Conservation (phyloP, 2,329 filamentous ascomycete genomes). For the Cylindrodendrum hubeiense region DNA sequence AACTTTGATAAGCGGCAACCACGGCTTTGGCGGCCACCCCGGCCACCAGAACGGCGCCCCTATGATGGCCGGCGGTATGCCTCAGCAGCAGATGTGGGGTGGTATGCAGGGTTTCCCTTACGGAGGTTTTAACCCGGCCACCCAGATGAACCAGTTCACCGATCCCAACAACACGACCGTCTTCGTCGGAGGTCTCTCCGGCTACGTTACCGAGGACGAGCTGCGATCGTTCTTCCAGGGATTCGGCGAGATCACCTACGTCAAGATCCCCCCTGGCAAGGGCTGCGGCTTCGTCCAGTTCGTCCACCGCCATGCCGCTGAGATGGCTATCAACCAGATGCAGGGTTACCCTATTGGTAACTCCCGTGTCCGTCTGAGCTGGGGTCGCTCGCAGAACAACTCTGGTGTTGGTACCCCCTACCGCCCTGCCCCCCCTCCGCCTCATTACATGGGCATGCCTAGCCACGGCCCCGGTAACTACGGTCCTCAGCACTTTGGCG, state of each 20-base stretch:
- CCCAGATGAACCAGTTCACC: conserved; percentile 97
- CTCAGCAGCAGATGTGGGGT: conserved; percentile 59
- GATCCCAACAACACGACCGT: conserved; percentile 99
- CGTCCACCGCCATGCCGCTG: conserved; percentile 96
- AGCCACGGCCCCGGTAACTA: conserved; percentile 58
- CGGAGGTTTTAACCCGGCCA: conserved; percentile 62
- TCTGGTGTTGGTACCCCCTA: conserved; percentile 98
- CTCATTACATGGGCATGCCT: conserved; percentile 66
- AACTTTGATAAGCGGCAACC: conserved; percentile 48
- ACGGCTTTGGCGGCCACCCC: conserved; percentile 54
- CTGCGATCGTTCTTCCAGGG: conserved; percentile 99
- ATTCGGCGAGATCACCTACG: conserved; percentile 99
- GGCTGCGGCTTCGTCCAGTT: conserved; percentile 99
- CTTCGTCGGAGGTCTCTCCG: conserved; percentile 95
- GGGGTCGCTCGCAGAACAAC: conserved; percentile 99
- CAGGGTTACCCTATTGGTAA: conserved; percentile 99
- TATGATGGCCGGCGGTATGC: conserved; percentile 60
- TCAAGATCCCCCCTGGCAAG: conserved; percentile 99
- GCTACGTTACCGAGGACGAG: conserved; percentile 99
- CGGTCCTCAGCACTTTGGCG: conserved; percentile 62
- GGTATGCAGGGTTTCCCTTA: conserved; percentile 52
- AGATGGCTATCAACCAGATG: conserved; percentile 99
- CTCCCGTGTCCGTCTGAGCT: conserved; percentile 95
- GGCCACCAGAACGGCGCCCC: conserved; percentile 59
- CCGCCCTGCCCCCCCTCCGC: conserved; percentile 83